Evolutionary conservation across 2,329 filamentous ascomycete genomes (phyloP), one percentile per base, ranked within the genome.

Genomic region (Periconia digitata): DNA sequence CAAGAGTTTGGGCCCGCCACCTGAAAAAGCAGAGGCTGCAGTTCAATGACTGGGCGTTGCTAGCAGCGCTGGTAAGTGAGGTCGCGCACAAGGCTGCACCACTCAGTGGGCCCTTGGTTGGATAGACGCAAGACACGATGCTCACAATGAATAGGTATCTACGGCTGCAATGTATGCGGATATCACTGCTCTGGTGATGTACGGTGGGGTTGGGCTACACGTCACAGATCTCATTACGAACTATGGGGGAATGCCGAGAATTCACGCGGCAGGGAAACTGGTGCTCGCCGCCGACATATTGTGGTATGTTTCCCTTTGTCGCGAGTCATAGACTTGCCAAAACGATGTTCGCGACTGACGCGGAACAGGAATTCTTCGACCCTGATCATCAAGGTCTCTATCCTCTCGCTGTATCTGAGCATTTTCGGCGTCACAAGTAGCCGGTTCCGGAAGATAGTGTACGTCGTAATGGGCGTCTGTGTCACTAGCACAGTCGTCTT

Each of bases 1-100:
- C 37, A 18, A 32, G 47, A 37, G 23, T 39, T 12, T 50, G 38
- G 35, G 47, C 43, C 10, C 35, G 43, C 12, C 37, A 24, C n/a
- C n/a, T 50, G n/a, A 46, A 8, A 21, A 13, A 38, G 16, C 20
- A 27, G 37, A 17, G 21, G 13, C 18, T 50, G 8, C 35, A 41
- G 47, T 42, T 50, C 18, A 50, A 50, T 37, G 47, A 50, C 27
- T 50, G 43, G 43, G 38, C 47, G 7, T 32, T 50, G 27, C 29
- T 50, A 8, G 27, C 37, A n/a, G 36, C 17, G 15, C 20, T 46
- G 44, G 47, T 50, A 40, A 37, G 35, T 18, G 15, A 37, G 24
- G 24, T 7, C 35, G 35, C 17, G 8, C 7, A 16, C 15, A 37
- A 18, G 17, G 35, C 15, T 16, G 35, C 35, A 37, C 6, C 6